Conservation (phyloP, 108 stramenopile genomes). For the Cyclostephanos invisitatus region DNA sequence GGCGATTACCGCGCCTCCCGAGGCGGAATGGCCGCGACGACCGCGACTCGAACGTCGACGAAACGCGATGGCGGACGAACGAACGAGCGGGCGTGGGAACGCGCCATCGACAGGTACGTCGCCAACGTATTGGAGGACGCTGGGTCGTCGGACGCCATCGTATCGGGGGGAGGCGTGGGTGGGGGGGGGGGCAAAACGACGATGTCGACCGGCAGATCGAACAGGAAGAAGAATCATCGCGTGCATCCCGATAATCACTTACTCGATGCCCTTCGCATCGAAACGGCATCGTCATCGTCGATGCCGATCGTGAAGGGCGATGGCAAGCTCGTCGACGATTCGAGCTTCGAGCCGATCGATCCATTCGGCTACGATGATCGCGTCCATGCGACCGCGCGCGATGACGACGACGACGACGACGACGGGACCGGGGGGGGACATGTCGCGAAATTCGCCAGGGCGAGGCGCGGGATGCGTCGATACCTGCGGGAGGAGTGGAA, state of each 20-base stretch:
- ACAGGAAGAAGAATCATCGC: not conserved
- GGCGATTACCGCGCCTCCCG: no score
- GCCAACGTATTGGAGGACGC: constrained; percentile 37
- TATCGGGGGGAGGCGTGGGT: no score
- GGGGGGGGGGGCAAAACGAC: no score
- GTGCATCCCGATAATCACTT: constrained; percentile 21
- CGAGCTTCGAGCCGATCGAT: constrained; percentile 38
- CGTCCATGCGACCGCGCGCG: no score
- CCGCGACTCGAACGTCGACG: no score
- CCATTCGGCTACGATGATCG: constrained; percentile 36
- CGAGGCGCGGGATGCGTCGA: constrained; percentile 1
- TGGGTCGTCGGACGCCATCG: constrained; percentile 20
- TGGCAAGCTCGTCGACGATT: constrained; percentile 27
- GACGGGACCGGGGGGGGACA: no score
- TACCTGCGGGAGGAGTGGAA: constrained; percentile 30
- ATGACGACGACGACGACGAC: no score
- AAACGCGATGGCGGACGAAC: not conserved
- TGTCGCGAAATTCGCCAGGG: not conserved
- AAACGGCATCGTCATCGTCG: not conserved
- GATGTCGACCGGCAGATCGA: constrained; percentile 1
- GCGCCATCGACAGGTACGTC: constrained; percentile 45
- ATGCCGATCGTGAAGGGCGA: not conserved
- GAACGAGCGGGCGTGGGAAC: constrained; percentile 15
- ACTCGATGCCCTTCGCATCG: constrained; percentile 7
- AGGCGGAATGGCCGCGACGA: no score